Evolutionary conservation across 2,329 filamentous ascomycete genomes (phyloP), one percentile per base, ranked within the genome.

Genomic region (Aspergillus sp.): DNA sequence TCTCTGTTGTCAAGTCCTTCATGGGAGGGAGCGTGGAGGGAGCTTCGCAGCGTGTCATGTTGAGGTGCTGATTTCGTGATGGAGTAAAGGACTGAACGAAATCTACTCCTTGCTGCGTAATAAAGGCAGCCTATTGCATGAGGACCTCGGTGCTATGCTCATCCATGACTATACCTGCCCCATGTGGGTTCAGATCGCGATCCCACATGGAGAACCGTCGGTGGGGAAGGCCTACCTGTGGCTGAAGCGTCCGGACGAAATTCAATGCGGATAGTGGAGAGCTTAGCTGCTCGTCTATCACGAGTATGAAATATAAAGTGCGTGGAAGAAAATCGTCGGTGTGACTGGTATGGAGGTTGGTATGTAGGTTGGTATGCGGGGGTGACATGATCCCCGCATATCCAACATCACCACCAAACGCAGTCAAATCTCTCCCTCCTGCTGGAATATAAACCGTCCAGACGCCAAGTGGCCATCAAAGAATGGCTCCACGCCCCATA

Each of bases 401-500:
- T 9, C 8, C 26, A 30, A 30, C 26, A 30, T 30, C 26, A 30
- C 10, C 26, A 30, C 26, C 26, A 30, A 30, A 7, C 26, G 10
- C 26, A 30, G 26, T 4, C 8, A 30, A 9, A 30, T 3, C 2
- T 30, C 10, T 11, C 22, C 22, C 5, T 22, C 22, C 22, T 22
- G 26, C 26, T 11, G 6, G 26, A 8, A 30, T 11, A 30, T 9
- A n/a, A n/a, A n/a, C n/a, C n/a, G n/a, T n/a, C n/a, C n/a, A 11
- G 26, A 30, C 26, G 10, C 8, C 10, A 30, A 30, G 3, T 8
- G 10, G 26, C 26, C 26, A 11, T 30, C 2, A 10, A 30, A 11
- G 1, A 30, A 75, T 64, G 71, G 56, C 52, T 61, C 65, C 9
- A 63, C 73, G 55, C n/a, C 78, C 78, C 3, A 64, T 77, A 7